Evolutionary conservation across 2,329 filamentous ascomycete species (phyloP).

Genomic region (Pseudogymnoascus sp.): DNA sequence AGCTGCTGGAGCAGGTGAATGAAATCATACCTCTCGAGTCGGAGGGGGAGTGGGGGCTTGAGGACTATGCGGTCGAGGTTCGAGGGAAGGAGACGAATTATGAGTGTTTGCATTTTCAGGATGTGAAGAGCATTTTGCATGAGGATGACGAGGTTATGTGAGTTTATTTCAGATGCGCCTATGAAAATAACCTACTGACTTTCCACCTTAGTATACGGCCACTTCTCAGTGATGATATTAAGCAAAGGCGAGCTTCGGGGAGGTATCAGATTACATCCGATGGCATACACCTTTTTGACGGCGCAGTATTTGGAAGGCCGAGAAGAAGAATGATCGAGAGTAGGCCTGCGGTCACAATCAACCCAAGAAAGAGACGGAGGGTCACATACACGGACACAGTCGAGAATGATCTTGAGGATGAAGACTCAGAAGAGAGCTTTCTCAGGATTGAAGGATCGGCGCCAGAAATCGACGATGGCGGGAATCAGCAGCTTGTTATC

Average conservation of each 20-base stretch:
- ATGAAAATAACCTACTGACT: not conserved
- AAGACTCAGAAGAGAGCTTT: conserved; percentile 20
- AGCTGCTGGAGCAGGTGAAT: conserved; percentile 72
- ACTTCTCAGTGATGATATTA: conserved; percentile 66
- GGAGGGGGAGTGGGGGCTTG: conserved; percentile 67
- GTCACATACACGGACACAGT: conserved; percentile 37
- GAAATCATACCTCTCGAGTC: conserved; percentile 75
- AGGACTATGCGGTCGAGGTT: conserved; percentile 83
- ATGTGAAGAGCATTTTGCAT: conserved; percentile 61
- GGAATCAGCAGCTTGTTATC: conserved; percentile 23
- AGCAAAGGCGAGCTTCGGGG: conserved; percentile 64
- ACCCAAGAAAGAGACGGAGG: conserved; percentile 63
- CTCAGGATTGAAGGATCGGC: conserved; percentile 30
- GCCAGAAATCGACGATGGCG: conserved; percentile 18
- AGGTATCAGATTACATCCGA: conserved; percentile 73
- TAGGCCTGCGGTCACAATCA: conserved; percentile 63
- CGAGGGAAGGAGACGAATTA: conserved; percentile 53
- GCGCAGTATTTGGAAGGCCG: conserved; percentile 73
- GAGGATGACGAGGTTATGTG: conserved; percentile 80
- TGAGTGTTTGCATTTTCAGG: conserved; percentile 82
- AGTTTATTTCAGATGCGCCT: conserved; percentile 30
- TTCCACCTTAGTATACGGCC: conserved; percentile 59
- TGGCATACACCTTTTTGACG: conserved; percentile 77
- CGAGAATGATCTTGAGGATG: conserved; percentile 30
- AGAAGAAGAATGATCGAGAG: conserved; percentile 52